Percentiles rank a stretch among this genome's conserved stretches.
These are phyloP conservation scores for Rosa multiflora DNA, from an alignment of 306 rosid genomes.

Conservation along the genomic window DNA sequence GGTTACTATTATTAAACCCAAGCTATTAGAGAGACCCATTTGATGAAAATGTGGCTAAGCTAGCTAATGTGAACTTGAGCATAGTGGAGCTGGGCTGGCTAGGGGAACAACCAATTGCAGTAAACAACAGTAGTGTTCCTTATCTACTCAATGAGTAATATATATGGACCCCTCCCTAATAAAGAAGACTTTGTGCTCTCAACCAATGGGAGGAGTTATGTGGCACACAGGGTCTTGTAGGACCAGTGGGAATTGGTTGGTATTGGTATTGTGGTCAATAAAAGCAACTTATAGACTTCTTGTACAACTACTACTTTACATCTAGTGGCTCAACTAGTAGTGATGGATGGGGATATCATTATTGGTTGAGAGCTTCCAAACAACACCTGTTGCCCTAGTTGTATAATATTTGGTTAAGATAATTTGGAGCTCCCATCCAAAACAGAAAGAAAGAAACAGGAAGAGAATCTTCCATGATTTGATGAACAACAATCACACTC, in stretches of 20 bases:
- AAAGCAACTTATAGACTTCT: background rate
- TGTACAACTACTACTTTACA: background rate
- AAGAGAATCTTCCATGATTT: background rate
- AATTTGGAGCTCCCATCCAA: background rate
- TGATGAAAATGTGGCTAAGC: background rate
- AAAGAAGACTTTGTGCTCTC: background rate
- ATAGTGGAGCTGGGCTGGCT: background rate
- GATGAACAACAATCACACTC: background rate
- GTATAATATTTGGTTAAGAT: background rate
- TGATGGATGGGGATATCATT: background rate
- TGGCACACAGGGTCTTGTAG: constrained; percentile 7
- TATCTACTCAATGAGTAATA: background rate
- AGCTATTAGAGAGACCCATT: background rate
- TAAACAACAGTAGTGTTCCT: background rate
- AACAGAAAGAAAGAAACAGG: background rate
- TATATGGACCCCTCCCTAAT: background rate
- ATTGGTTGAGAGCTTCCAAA: background rate
- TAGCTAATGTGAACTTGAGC: background rate
- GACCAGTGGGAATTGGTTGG: background rate
- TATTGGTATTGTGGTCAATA: background rate
- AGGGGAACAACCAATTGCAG: background rate
- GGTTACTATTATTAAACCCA: background rate
- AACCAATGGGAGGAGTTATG: background rate
- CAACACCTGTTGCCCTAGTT: background rate
- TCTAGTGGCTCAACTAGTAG: background rate